Evolutionary conservation across 257 asterid species (phyloP).

Genomic region (Fraxinus excelsior): DNA sequence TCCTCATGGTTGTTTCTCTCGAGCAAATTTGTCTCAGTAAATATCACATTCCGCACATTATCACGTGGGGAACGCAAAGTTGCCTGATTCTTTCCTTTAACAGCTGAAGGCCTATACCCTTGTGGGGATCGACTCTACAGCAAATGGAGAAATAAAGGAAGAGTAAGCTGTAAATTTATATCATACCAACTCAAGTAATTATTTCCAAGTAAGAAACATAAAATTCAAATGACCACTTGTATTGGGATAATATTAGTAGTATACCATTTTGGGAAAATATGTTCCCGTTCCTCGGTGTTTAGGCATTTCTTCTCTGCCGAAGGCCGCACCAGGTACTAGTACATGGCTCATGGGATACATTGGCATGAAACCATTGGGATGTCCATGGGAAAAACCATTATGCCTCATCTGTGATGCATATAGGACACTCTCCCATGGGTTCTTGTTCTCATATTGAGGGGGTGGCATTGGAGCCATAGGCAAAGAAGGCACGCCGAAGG

Average conservation of each 20-base stretch:
- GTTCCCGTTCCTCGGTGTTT: slow-evolving; percentile 86
- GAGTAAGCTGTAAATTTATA: not conserved
- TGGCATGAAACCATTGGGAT: slow-evolving; percentile 38
- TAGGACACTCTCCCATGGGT: slow-evolving; percentile 39
- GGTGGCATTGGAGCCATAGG: slow-evolving; percentile 39
- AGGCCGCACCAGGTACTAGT: slow-evolving; percentile 39
- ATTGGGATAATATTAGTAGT: slow-evolving; percentile 11
- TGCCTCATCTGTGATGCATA: slow-evolving; percentile 42
- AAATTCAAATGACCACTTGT: slow-evolving; percentile 5
- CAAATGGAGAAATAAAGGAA: not conserved
- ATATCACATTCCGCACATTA: slow-evolving; percentile 34
- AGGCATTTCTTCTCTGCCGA: slow-evolving; percentile 65
- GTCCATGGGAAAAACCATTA: slow-evolving; percentile 50
- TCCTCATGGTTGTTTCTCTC: slow-evolving; percentile 49
- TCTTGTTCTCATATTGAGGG: slow-evolving; percentile 31
- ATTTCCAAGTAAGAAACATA: slow-evolving; percentile 15
- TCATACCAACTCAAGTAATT: not conserved
- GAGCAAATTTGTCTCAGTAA: slow-evolving; percentile 34
- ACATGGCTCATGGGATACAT: slow-evolving; percentile 38
- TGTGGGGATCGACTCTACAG: slow-evolving; percentile 51
- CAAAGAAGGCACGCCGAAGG: slow-evolving; percentile 36
- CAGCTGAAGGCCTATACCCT: slow-evolving; percentile 44
- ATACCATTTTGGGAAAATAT: slow-evolving; percentile 76
- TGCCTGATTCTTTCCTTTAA: slow-evolving; percentile 48
- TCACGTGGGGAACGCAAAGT: slow-evolving; percentile 39